These are phyloP conservation scores for Gelatoporia subvermispora DNA, from an alignment of 768 basidiomycete genomes.

Conservation along the genomic window DNA sequence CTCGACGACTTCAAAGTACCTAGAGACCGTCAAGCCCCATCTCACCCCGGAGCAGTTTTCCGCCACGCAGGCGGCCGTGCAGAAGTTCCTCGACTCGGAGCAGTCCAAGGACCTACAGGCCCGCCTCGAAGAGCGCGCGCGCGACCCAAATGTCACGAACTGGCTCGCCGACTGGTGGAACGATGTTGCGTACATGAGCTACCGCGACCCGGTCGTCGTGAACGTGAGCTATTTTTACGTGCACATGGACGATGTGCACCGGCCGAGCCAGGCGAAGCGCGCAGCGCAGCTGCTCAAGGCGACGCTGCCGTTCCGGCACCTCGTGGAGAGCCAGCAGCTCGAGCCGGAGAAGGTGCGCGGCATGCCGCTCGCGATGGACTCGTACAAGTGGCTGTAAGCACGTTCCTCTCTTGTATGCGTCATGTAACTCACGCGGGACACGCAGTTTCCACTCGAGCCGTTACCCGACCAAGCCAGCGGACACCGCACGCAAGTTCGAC, in stretches of 20 bases:
- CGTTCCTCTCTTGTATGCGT: background rate
- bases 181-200: constrained; percentile 82
- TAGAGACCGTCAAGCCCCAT: constrained; percentile 78
- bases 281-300: constrained; percentile 85
- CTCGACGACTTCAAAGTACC: constrained; percentile 84
- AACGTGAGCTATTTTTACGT: constrained; percentile 95
- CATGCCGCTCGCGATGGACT: constrained; percentile 80
- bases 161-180: constrained; percentile 99
- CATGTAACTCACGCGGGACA: background rate
- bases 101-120: constrained; percentile 69
- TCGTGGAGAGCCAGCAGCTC: constrained; percentile 75
- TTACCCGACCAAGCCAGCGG: constrained; percentile 77
- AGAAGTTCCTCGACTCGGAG: constrained; percentile 65
- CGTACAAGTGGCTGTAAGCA: constrained; percentile 88
- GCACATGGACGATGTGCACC: constrained; percentile 62
- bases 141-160: constrained; percentile 49
- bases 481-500: constrained; percentile 81
- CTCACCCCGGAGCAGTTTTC: constrained; percentile 59
- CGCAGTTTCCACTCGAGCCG: constrained; percentile 87
- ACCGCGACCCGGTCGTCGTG: constrained; percentile 86
- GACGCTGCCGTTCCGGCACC: constrained; percentile 75
- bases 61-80: constrained; percentile 53
- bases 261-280: constrained; percentile 55
- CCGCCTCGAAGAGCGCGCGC: constrained; percentile 72
- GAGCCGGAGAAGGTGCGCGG: constrained; percentile 85